Evolutionary conservation across 75 land plant species (phyloP).

Genomic region (Selaginella tamariscina): DNA sequence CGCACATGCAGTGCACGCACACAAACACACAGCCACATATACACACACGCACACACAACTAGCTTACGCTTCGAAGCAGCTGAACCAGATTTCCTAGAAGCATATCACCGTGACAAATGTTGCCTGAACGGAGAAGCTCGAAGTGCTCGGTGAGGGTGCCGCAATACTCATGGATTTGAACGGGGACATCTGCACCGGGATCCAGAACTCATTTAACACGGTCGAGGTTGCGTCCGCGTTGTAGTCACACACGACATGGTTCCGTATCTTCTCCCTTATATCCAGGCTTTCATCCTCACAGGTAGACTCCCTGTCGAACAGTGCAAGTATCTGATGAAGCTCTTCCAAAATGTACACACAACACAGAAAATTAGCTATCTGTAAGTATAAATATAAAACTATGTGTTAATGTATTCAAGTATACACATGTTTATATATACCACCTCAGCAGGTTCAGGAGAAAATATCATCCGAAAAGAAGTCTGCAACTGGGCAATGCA

Average conservation of each 20-base stretch:
- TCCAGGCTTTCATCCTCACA: background rate
- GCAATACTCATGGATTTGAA: conserved; percentile 72
- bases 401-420: no score
- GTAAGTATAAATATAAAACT: no score
- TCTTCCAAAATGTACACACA: no score
- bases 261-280: conserved; percentile 25
- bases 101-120: conserved; percentile 22
- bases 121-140: conserved; percentile 41
- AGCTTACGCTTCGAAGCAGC: conserved; percentile 4
- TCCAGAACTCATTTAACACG: conserved; percentile 63
- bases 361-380: no score
- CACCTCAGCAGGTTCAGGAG: conserved; percentile 51
- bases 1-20: no score
- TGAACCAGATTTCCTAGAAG: conserved; percentile 15
- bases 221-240: conserved; percentile 25
- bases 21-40: no score
- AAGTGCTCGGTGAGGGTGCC: conserved; percentile 37
- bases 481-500: no score
- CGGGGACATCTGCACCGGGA: conserved; percentile 55
- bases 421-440: no score
- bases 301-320: no score
- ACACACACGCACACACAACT: no score
- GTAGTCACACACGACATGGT: conserved; percentile 26
- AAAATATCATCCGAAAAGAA: conserved; percentile 44
- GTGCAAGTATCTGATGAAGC: no score